phyloP scores from a whole-genome alignment of 1,284 basidiomycete genomes.

The Ceratobasidium sp. region DNA sequence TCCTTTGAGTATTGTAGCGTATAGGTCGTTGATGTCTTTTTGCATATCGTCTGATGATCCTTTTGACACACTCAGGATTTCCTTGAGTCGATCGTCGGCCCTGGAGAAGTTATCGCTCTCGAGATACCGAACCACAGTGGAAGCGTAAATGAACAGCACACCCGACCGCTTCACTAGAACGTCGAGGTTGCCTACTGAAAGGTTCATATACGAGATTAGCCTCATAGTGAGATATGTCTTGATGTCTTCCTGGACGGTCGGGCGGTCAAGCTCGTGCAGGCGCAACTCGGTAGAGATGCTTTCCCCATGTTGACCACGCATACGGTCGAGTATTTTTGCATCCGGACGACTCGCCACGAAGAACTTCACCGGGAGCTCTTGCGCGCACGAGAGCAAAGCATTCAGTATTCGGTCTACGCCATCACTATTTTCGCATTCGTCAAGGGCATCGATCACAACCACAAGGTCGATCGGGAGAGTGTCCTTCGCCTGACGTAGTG shows the following conservation, averaged over 20 bases:
- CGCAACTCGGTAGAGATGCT: neutral
- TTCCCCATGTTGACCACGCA: neutral
- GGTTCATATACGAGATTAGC: neutral
- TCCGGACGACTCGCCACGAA: neutral
- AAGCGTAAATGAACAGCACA: slow-evolving; percentile 13
- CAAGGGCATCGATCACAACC: neutral
- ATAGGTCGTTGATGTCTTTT: neutral
- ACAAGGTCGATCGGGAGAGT: neutral
- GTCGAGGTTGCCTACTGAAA: neutral
- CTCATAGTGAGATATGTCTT: neutral
- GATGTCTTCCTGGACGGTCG: neutral
- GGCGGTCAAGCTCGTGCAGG: slow-evolving; percentile 6
- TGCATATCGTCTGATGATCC: neutral
- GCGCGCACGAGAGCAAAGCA: neutral
- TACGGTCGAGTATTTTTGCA: neutral
- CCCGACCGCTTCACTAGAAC: neutral
- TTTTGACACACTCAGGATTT: neutral
- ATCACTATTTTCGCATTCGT: neutral
- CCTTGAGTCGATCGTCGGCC: neutral
- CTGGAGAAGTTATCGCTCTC: neutral
- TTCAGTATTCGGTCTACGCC: neutral
- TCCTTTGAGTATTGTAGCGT: neutral
- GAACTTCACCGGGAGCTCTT: neutral
- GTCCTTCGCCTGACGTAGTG: neutral
- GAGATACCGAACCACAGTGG: slow-evolving; percentile 8